Conservation (phyloP, 2,329 filamentous ascomycete species). For the Camillea tinctor region DNA sequence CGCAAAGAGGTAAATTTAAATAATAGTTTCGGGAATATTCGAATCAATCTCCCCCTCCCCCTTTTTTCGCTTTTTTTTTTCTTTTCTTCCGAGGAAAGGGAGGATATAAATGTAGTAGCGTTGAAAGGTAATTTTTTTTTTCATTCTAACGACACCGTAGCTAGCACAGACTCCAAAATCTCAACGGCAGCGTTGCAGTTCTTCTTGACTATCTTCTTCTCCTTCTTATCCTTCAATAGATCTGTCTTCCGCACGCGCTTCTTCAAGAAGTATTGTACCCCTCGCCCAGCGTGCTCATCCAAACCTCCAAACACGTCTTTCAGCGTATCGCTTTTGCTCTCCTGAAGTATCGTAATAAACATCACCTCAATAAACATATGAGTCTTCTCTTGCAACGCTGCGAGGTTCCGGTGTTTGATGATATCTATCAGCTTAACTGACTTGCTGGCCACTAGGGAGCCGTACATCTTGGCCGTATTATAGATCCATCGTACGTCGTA, state of each 20-base stretch:
- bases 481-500: slow-evolving; percentile 52
- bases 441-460: slow-evolving; percentile 47
- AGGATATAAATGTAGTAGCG: too few species aligned
- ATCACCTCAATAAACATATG: slow-evolving; percentile 78
- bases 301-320: slow-evolving; percentile 65
- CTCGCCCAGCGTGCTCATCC: slow-evolving; percentile 66
- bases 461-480: slow-evolving; percentile 56
- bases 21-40: too few species aligned
- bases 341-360: slow-evolving; percentile 71
- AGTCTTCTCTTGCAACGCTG: slow-evolving; percentile 73
- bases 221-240: slow-evolving; percentile 47
- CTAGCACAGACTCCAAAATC: slow-evolving; percentile 33
- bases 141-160: slow-evolving; percentile 15
- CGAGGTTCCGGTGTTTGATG: slow-evolving; percentile 73
- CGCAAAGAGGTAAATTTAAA: too few species aligned
- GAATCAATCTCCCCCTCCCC: too few species aligned
- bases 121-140: slow-evolving; percentile 1
- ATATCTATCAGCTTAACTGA: slow-evolving; percentile 44
- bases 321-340: slow-evolving; percentile 58
- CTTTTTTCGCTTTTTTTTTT: too few species aligned
- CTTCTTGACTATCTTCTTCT: slow-evolving; percentile 47
- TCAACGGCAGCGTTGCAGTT: slow-evolving; percentile 44
- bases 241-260: slow-evolving; percentile 70
- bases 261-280: slow-evolving; percentile 76
- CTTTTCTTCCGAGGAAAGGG: too few species aligned